Base-by-base conservation (phyloP, 2,329 filamentous ascomycete species). In the Blastomyces silverae region DNA sequence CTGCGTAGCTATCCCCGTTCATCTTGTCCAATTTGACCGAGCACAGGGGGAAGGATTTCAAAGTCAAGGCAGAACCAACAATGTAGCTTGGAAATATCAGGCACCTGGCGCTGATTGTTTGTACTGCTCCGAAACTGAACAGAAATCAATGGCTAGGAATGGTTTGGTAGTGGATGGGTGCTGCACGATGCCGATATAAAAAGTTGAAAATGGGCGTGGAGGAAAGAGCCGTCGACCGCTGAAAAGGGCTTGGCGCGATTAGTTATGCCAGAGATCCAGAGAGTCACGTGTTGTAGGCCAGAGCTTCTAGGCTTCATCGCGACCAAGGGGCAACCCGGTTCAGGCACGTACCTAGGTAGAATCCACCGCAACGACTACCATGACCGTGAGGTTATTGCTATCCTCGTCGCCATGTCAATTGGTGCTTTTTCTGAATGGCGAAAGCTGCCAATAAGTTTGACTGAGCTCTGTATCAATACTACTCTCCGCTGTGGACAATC, bases 401-500 rank as follows among this genome's bases (percentile, higher is more conserved):
- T 48, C 17, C 17, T 46, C n/a, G 7, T 22, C 56, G 70, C 31
- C 59, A 76, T 79, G 78, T 73, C 79, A 56, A 64, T 77, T 60
- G 75, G 75, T 60, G 82, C 82, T 39, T 80, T 86, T n/a, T 82
- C 87, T 20, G 89, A 91, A 74, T 99, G 94, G 94, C 86, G 86
- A 69, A 95, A 90, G 79, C 79, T 99, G 70, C 92, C 94, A 31
- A 80, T 97, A 52, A 89, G 83, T 66, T 79, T 96, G 44, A 85
- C 87, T 3, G 94, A 99, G 74, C 84, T 99, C 3, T 97, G 91
- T 75, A 92, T 99, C 69, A 91, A 96, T 71, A 99, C 93, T 0
- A 96, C 92, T 0, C 81, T 99, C 44, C 88, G 93, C 67, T 99
- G 94, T 75, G 94, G 94, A 3, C 94, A 99, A 76, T 96, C 93